A percentile compares a stretch with the other conserved stretches of the same genome.
Conservation (phyloP, 2,329 filamentous ascomycete genomes). For the Cladosporium sp. region DNA sequence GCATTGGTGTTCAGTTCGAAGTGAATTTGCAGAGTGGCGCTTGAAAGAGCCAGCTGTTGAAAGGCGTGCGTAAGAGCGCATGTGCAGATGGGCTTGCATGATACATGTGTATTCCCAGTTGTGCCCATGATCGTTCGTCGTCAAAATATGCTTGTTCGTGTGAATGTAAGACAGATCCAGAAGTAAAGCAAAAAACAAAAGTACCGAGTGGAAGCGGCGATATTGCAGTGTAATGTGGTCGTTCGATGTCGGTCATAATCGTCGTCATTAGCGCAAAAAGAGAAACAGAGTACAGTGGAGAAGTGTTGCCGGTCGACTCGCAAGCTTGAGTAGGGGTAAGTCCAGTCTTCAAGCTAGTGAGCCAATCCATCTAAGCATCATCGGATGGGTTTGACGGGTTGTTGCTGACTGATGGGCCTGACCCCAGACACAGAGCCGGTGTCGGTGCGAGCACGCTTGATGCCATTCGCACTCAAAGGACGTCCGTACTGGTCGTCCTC, state of each 20-base stretch:
- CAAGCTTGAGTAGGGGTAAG: not conserved
- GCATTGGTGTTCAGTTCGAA: constrained; percentile 6
- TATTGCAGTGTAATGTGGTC: constrained; percentile 15
- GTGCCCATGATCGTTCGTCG: constrained; percentile 12
- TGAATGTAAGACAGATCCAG: constrained; percentile 17
- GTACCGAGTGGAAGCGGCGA: constrained; percentile 11
- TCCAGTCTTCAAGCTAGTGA: not conserved
- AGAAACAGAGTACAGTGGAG: constrained; percentile 20
- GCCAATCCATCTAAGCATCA: not conserved
- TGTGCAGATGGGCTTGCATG: not conserved
- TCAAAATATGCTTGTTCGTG: constrained; percentile 10
- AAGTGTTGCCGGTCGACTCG: constrained; percentile 1
- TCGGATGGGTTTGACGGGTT: constrained; percentile 32
- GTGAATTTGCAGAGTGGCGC: constrained; percentile 3
- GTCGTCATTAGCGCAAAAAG: constrained; percentile 20
- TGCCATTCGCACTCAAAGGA: constrained; percentile 60
- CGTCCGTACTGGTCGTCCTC: constrained; percentile 67
- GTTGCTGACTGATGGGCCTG: constrained; percentile 36
- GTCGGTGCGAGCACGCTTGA: constrained; percentile 78
- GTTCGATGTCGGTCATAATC: constrained; percentile 19
- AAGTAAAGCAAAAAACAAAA: constrained; percentile 12
- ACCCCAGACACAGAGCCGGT: constrained; percentile 27
- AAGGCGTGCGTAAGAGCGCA: constrained; percentile 6
- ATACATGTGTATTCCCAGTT: not conserved
- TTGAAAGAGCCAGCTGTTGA: constrained; percentile 5